phyloP scores from a whole-genome alignment of 495 filamentous ascomycete genomes.

The Penicillium ucsense region DNA sequence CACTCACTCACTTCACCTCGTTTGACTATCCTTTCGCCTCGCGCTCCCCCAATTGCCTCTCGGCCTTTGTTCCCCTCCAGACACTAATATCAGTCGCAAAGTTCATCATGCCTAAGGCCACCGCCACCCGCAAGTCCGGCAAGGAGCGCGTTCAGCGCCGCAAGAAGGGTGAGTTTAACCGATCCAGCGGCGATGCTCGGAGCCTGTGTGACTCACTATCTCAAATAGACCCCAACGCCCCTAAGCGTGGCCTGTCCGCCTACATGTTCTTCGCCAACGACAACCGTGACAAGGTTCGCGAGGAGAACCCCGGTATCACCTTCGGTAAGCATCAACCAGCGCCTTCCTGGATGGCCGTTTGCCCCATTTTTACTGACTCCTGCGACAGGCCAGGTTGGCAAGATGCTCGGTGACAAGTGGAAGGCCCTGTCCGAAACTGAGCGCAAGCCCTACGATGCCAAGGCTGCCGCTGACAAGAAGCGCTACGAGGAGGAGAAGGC shows the following conservation, averaged over 20 bases:
- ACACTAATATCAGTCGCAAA: constrained; percentile 3
- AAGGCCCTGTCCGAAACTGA: constrained; percentile 88
- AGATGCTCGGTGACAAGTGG: constrained; percentile 95
- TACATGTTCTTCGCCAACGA: constrained; percentile 99
- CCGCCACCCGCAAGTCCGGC: constrained; percentile 43
- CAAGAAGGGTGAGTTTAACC: constrained; percentile 65
- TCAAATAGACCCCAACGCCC: constrained; percentile 81
- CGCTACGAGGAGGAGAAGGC: constrained; percentile 97
- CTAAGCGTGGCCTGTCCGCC: constrained; percentile 97
- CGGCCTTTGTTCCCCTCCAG: neutral
- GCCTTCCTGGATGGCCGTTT: neutral
- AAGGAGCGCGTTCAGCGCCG: constrained; percentile 53
- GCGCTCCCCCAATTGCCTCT: neutral
- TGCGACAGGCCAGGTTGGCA: constrained; percentile 79
- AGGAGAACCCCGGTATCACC: constrained; percentile 95
- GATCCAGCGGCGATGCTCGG: too few relatives aligned
- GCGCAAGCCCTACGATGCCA: constrained; percentile 85
- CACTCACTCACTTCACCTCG: neutral
- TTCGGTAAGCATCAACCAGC: constrained; percentile 57
- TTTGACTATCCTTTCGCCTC: neutral
- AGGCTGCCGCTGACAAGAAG: constrained; percentile 95
- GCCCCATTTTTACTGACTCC: constrained; percentile 6
- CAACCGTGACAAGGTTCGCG: constrained; percentile 92
- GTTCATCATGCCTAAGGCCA: constrained; percentile 67
- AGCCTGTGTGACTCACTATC: too few relatives aligned